Evolutionary conservation across 2,329 filamentous ascomycete genomes (phyloP), one percentile per base, ranked within the genome.

Genomic region (Colletotrichum tabaci): DNA sequence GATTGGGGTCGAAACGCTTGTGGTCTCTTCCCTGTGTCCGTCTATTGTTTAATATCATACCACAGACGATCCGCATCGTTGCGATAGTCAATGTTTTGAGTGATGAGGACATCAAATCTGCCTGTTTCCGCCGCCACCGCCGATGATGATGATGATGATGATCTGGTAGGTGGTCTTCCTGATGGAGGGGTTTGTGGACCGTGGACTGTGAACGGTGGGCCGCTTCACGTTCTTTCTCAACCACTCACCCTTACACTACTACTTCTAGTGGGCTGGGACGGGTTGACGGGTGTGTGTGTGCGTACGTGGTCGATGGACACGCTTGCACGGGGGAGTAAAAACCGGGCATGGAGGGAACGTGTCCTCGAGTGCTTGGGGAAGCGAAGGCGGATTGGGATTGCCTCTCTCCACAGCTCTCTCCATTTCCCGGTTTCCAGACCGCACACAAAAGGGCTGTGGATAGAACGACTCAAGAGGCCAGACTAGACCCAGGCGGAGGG

Each of bases 321-420:
- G 26, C 47, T 53, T 35, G 61, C 13, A 26, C 3, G 44, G 35
- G n/a, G 13, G 4, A 30, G 26, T 8, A 38, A 66, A 66, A 61
- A 61, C 18, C n/a, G 42, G 56, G 62, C 60, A 61, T 56, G 58
- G 35, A 44, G 50, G 63, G 68, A 71, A 71, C 68, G 68, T 71
- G 68, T 71, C 68, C 68, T 71, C 64, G 58, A 67, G 42, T 57
- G 13, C 57, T 71, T 67, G 67, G 67, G 68, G 68, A 62, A 71
- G 63, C 53, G 67, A 67, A 38, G 56, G 21, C 46, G 58, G 58
- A 26, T 38, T 56, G 53, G 35, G 18, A 38, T 38, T 40, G 30
- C 52, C 68, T 16, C 42, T 35, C 52, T 46, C 58, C 68, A 67
- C 68, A 67, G n/a, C 38, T 67, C 52, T 52, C 50, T 50, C 53